Percentiles rank a stretch among this genome's conserved stretches.
Conservation (phyloP, 129 eudicot species). For the Helichrysum umbraculigerum region DNA sequence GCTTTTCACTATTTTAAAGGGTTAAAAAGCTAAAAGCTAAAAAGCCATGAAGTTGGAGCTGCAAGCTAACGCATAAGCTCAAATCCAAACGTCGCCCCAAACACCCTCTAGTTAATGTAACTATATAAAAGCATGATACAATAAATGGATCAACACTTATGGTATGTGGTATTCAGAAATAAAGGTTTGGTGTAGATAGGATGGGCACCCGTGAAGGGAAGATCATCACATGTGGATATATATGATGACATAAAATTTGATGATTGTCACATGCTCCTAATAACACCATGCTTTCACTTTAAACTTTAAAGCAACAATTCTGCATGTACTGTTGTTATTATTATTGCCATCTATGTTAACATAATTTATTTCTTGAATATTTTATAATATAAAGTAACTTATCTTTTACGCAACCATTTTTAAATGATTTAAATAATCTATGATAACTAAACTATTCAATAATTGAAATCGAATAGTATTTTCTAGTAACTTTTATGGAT, state of each 20-base stretch:
- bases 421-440: too few relatives aligned
- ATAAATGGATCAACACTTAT: not conserved
- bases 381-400: not conserved
- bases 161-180: not conserved
- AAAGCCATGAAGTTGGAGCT: too few relatives aligned
- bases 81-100: too few relatives aligned
- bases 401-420: not conserved
- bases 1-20: too few relatives aligned
- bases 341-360: not conserved
- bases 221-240: conserved; percentile 27
- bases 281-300: conserved; percentile 25
- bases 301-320: conserved; percentile 10
- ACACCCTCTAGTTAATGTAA: too few relatives aligned
- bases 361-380: not conserved
- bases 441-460: too few relatives aligned
- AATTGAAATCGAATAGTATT: too few relatives aligned
- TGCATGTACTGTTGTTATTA: conserved; percentile 8
- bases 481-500: too few relatives aligned
- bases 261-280: conserved; percentile 28
- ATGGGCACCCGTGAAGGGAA: conserved; percentile 15
- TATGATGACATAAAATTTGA: conserved; percentile 28
- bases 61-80: too few relatives aligned
- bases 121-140: too few relatives aligned
- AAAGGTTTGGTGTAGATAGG: too few relatives aligned
- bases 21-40: too few relatives aligned